A percentile compares a stretch with the other conserved stretches of the same genome.
These are phyloP conservation scores for Ormosia semicastrata DNA, from an alignment of 306 rosid species.

Conservation along the genomic window DNA sequence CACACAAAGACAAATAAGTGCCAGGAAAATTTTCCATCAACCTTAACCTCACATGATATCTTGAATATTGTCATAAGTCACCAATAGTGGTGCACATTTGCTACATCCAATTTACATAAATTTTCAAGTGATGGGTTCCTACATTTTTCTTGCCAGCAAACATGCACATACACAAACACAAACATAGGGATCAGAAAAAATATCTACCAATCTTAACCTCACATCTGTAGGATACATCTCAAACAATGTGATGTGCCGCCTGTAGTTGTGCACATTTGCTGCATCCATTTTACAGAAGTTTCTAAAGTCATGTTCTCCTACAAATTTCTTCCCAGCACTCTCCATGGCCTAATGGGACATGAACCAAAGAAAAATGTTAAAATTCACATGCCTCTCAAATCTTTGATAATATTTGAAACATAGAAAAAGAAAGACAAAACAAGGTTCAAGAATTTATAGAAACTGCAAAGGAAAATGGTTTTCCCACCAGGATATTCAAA, in stretches of 20 bases:
- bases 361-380: constrained; percentile 19
- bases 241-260: constrained; percentile 55
- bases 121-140: constrained; percentile 57
- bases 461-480: constrained; percentile 12
- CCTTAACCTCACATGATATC: constrained; percentile 45
- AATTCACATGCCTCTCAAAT: constrained; percentile 15
- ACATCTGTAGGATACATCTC: constrained; percentile 68
- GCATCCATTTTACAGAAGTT: constrained; percentile 99
- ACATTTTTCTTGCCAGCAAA: constrained; percentile 29
- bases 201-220: constrained; percentile 80
- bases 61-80: constrained; percentile 37
- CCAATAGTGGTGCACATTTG: constrained; percentile 47
- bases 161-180: background rate
- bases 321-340: constrained; percentile 63
- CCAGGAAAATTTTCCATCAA: constrained; percentile 34
- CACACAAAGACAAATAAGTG: background rate
- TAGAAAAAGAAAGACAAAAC: constrained; percentile 9
- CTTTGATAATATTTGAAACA: constrained; percentile 12
- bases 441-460: constrained; percentile 9
- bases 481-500: constrained; percentile 60
- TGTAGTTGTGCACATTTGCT: constrained; percentile 82
- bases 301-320: constrained; percentile 93
- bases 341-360: constrained; percentile 73
- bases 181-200: constrained; percentile 32
- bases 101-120: constrained; percentile 64